Evolutionary conservation across 345 rosid species (phyloP).

Genomic region (Triadica sebifera): DNA sequence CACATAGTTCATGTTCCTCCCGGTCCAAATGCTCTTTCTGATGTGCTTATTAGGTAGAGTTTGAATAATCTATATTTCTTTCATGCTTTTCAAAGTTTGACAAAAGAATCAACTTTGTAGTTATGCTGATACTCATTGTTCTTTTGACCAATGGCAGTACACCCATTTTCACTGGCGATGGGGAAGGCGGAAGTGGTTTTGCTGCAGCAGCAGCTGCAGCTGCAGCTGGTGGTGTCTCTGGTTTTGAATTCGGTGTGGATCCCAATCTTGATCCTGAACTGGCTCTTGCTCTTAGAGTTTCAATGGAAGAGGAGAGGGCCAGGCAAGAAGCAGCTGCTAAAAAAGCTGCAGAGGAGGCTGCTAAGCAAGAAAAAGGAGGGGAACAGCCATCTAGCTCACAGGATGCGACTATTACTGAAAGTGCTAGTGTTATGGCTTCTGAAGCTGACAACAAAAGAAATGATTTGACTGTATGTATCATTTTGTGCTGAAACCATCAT

Average conservation of each 20-base stretch:
- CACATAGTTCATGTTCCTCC: constrained; percentile 79
- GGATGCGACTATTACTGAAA: constrained; percentile 55
- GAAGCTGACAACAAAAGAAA: constrained; percentile 44
- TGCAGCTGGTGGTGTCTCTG: constrained; percentile 60
- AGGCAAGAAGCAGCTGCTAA: constrained; percentile 78
- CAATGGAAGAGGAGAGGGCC: constrained; percentile 83
- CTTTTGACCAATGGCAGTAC: constrained; percentile 39
- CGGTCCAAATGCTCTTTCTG: constrained; percentile 85
- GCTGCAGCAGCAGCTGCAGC: constrained; percentile 72
- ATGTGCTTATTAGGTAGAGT: constrained; percentile 70
- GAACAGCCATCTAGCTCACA: constrained; percentile 49
- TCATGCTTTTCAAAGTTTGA: background rate
- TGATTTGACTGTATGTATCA: constrained; percentile 46
- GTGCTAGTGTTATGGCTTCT: constrained; percentile 37
- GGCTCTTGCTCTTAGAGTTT: constrained; percentile 79
- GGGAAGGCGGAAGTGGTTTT: constrained; percentile 76
- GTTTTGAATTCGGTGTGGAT: constrained; percentile 71
- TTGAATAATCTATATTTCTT: background rate
- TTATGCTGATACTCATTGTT: constrained; percentile 8
- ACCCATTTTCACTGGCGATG: constrained; percentile 66
- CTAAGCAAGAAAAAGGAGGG: constrained; percentile 48
- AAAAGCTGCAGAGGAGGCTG: constrained; percentile 61
- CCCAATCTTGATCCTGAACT: constrained; percentile 76
- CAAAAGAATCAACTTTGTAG: background rate
- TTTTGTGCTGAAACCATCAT: background rate